Conservation (phyloP, 2,329 filamentous ascomycete species). For the Fusarium sp. region DNA sequence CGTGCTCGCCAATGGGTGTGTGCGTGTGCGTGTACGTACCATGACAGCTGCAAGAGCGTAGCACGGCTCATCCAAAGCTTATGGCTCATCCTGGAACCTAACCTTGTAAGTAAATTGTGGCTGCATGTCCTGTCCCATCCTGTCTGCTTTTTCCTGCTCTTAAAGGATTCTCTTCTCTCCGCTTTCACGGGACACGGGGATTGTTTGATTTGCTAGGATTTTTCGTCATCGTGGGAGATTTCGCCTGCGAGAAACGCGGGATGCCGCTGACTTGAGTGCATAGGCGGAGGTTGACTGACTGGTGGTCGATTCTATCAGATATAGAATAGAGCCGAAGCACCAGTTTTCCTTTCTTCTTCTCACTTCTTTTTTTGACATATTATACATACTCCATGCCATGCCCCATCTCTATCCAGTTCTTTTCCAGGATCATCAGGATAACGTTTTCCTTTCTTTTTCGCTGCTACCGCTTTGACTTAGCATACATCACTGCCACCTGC, state of each 20-base stretch:
- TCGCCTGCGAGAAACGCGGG: neutral
- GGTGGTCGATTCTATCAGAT: neutral
- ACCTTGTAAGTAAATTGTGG: neutral
- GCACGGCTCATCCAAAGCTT: neutral
- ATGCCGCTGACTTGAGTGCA: neutral
- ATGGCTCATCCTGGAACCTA: neutral
- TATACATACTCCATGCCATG: neutral
- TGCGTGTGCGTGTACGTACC: neutral
- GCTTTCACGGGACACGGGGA: constrained; percentile 1
- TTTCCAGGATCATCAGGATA: neutral
- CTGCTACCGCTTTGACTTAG: neutral
- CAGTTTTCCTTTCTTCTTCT: neutral
- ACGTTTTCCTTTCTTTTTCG: neutral
- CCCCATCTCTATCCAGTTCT: neutral
- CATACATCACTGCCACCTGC: neutral
- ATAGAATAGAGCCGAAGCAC: neutral
- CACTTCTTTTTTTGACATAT: neutral
- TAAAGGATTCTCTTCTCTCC: constrained; percentile 45
- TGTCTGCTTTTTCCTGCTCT: too few relatives aligned
- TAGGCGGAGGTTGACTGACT: neutral
- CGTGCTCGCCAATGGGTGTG: neutral
- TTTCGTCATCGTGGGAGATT: neutral
- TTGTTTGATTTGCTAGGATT: neutral
- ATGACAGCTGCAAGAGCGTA: neutral
- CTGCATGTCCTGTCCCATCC: neutral